Evolutionary conservation across 2,329 filamentous ascomycete species (phyloP).

Genomic region (Verticillium albo-atrum): DNA sequence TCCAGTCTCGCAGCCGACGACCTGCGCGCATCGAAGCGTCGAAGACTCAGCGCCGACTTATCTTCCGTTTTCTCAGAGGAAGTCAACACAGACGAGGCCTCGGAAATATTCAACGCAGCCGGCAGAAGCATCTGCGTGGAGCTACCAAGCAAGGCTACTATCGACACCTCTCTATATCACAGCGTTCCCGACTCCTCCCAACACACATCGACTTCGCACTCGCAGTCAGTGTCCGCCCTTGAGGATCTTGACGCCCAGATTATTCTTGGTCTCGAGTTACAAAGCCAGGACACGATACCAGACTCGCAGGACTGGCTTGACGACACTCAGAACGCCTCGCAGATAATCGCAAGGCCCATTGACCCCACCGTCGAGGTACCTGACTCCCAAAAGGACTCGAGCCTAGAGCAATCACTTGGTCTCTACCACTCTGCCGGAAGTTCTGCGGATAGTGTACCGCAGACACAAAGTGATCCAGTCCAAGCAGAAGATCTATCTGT

Average conservation of each 20-base stretch:
- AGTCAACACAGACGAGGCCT: conserved; percentile 8
- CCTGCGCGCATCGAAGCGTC: background rate
- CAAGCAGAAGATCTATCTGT: background rate
- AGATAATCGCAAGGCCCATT: background rate
- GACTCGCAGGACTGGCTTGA: conserved; percentile 34
- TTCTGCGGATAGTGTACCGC: background rate
- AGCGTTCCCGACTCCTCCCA: conserved; percentile 22
- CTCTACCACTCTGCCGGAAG: background rate
- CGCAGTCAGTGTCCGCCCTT: conserved; percentile 27
- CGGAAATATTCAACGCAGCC: conserved; percentile 5
- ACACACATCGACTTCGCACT: conserved; percentile 21
- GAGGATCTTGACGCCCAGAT: conserved; percentile 28
- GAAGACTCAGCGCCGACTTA: conserved; percentile 3
- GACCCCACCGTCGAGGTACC: background rate
- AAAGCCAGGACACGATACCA: conserved; percentile 33
- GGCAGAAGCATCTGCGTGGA: conserved; percentile 3
- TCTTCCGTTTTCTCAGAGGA: conserved; percentile 6
- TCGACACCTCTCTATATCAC: conserved; percentile 29
- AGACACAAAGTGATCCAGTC: background rate
- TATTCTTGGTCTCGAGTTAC: conserved; percentile 20
- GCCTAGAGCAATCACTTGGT: background rate
- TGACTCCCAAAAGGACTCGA: background rate
- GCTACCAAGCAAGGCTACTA: conserved; percentile 7
- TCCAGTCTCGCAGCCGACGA: conserved; percentile 1
- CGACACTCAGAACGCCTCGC: conserved; percentile 17